Evolutionary conservation across 495 filamentous ascomycete genomes (phyloP).

Genomic region (Podospora bellae-mahoneyi): DNA sequence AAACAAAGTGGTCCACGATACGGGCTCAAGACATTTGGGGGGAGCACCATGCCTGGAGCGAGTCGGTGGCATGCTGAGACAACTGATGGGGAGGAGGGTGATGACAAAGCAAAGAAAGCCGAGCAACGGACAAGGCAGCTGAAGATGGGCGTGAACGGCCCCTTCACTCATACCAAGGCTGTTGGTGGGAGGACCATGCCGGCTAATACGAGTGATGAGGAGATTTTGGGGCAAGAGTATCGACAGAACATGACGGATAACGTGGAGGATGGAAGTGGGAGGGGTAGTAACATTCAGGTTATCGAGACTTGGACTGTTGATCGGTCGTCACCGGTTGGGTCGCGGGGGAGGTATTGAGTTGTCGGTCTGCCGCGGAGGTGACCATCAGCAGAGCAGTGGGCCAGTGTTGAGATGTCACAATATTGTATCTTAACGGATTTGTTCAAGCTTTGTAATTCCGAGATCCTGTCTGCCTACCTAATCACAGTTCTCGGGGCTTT

Average conservation of each 20-base stretch:
- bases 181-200: neutral
- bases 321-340: neutral
- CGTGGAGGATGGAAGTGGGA: neutral
- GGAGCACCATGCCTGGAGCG: neutral
- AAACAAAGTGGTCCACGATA: constrained; percentile 1
- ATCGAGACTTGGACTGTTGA: neutral
- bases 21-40: neutral
- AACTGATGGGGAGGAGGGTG: neutral
- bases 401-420: neutral
- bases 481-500: neutral
- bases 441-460: neutral
- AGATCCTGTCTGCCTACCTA: neutral
- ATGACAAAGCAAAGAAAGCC: neutral
- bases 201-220: constrained; percentile 9
- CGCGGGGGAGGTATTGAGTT: neutral
- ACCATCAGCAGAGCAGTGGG: no score
- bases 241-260: neutral
- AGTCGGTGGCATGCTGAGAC: neutral
- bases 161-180: neutral
- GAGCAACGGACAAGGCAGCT: neutral
- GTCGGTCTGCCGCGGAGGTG: neutral
- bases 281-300: neutral
- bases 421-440: neutral
- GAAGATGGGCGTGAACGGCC: neutral
- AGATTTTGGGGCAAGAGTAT: constrained; percentile 12